phyloP scores from a whole-genome alignment of 768 basidiomycete genomes.

The Trametes meyenii region DNA sequence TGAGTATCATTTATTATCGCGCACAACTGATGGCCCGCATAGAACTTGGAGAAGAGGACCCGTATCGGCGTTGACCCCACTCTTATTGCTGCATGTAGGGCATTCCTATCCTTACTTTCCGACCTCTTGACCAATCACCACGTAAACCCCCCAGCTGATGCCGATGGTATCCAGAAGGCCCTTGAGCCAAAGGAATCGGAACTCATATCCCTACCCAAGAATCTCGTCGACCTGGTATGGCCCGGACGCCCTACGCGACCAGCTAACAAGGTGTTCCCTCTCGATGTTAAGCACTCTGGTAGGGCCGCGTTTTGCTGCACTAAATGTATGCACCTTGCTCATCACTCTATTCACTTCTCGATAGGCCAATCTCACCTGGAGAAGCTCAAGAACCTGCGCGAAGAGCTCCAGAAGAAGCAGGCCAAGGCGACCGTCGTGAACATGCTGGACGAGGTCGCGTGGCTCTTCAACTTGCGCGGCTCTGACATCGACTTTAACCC shows the following conservation, averaged over 20 bases:
- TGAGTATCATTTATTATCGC: not conserved
- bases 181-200: conserved; percentile 57
- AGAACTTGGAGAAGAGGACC: conserved; percentile 64
- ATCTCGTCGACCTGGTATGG: conserved; percentile 86
- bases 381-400: conserved; percentile 71
- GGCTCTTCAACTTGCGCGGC: conserved; percentile 92
- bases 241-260: conserved; percentile 69
- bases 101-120: not conserved
- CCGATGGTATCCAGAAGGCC: conserved; percentile 58
- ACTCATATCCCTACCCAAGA: conserved; percentile 66
- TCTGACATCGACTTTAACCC: conserved; percentile 91
- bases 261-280: conserved; percentile 62
- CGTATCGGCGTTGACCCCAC: conserved; percentile 84
- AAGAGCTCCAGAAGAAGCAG: conserved; percentile 64
- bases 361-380: conserved; percentile 60
- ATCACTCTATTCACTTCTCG: too few species aligned
- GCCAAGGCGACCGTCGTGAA: conserved; percentile 77
- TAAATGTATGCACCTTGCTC: too few species aligned
- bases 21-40: not conserved
- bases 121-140: not conserved
- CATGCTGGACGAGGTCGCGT: conserved; percentile 94
- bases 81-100: conserved; percentile 66
- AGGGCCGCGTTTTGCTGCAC: conserved; percentile 4
- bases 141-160: conserved; percentile 52
- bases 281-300: conserved; percentile 80